These are phyloP conservation scores for Cupressus sempervirens DNA, from an alignment of 75 land plant species.

Conservation along the genomic window DNA sequence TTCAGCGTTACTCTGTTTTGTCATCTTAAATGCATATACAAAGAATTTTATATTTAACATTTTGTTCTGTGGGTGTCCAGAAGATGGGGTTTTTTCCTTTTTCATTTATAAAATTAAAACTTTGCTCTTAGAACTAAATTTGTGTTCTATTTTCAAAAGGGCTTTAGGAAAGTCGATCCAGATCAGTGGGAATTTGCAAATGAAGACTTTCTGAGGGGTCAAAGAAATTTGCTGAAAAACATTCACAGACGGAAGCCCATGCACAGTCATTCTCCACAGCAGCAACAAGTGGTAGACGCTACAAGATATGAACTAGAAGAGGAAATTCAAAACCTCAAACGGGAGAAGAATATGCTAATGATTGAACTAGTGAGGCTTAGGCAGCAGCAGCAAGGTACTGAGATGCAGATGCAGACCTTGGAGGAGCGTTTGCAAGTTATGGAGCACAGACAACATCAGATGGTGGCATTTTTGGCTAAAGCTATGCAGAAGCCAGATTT, in stretches of 20 bases:
- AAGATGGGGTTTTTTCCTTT: background rate
- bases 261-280: conserved; percentile 45
- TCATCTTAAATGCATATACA: background rate
- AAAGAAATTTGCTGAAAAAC: conserved; percentile 47
- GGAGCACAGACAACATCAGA: conserved; percentile 38
- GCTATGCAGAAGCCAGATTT: conserved; percentile 49
- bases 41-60: background rate
- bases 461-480: conserved; percentile 36
- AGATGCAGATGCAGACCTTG: conserved; percentile 33
- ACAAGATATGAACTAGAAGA: conserved; percentile 45
- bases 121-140: background rate
- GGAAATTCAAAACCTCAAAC: conserved; percentile 48
- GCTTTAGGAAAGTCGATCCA: conserved; percentile 71
- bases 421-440: conserved; percentile 31
- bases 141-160: conserved; percentile 27
- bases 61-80: background rate
- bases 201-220: conserved; percentile 65
- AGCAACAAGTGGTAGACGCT: conserved; percentile 23
- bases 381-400: conserved; percentile 34
- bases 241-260: conserved; percentile 66
- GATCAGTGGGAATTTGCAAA: conserved; percentile 84
- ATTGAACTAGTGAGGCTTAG: conserved; percentile 37
- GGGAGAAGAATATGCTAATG: conserved; percentile 42
- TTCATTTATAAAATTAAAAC: background rate
- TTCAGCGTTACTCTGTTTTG: background rate